Evolutionary conservation across 2,329 filamentous ascomycete genomes (phyloP).

Genomic region (Emergomyces pasteurianus): DNA sequence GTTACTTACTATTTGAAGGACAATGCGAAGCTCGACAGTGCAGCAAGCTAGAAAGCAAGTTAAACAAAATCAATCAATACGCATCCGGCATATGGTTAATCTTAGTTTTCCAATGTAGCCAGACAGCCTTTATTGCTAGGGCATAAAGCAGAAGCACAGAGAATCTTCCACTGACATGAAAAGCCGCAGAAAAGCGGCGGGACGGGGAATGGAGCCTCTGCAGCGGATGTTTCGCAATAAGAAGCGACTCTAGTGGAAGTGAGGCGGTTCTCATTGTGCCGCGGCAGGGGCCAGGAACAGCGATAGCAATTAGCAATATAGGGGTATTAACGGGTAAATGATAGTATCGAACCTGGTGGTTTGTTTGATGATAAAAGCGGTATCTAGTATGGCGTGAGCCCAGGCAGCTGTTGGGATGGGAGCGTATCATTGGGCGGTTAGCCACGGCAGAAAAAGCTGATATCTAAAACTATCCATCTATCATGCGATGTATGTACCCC

Average conservation of each 20-base stretch:
- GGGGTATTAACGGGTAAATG: too few species aligned
- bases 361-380: too few species aligned
- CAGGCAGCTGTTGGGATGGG: too few species aligned
- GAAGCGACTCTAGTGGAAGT: neutral
- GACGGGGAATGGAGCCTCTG: slow-evolving; percentile 34
- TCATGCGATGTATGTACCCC: too few species aligned
- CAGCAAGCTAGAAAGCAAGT: neutral
- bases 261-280: neutral
- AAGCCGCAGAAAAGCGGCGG: slow-evolving; percentile 28
- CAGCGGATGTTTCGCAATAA: slow-evolving; percentile 25
- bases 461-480: too few species aligned
- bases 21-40: slow-evolving; percentile 1
- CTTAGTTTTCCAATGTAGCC: neutral
- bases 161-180: slow-evolving; percentile 26
- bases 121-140: too few species aligned
- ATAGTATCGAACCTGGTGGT: too few species aligned
- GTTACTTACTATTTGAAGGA: slow-evolving; percentile 5
- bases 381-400: too few species aligned
- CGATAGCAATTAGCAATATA: neutral
- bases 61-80: neutral
- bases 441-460: too few species aligned
- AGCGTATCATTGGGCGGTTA: too few species aligned
- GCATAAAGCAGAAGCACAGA: neutral
- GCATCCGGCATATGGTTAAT: neutral
- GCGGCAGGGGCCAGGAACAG: neutral